Base-by-base conservation (phyloP, 139 green algal species). In the Closterium sp. region DNA sequence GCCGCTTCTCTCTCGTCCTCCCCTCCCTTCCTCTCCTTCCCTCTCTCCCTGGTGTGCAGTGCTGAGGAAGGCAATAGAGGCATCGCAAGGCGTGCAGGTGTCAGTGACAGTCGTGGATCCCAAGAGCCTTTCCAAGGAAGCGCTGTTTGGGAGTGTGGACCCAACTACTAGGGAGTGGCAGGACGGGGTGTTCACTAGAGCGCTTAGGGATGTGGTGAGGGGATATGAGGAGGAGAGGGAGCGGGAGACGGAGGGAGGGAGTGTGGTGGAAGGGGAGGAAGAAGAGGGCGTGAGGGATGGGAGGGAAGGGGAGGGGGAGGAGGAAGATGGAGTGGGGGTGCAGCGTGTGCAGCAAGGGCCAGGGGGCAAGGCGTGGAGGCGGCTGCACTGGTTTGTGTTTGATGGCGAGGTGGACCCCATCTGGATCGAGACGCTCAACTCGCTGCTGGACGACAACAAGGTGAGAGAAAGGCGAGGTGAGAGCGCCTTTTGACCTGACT, bases 401-500 rank as follows among this genome's bases (percentile, higher is more conserved):
- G 96, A 98, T 90, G 96, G 96, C 0, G 96, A 97, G 9, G 96
- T 98, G 76, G 96, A 97, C 84, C 94, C 96, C 2, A 92, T 97
- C 19, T 98, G 96, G 96, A 95, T 98, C 10, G 96, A 98, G 93
- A 97, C 96, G 92, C 96, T 98, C 95, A 96, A 96, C 92, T 96
- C 36, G 10, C 23, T 93, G 32, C 64, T 93, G 28, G 90, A 93
- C 28, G 87, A 93, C 31, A 93, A 93, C 90, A 93, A 93, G 90
- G 85, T 93, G 64, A 38, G 87, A 33, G n/a, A n/a, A n/a, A n/a
- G n/a, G n/a, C n/a, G n/a, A n/a, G n/a, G n/a, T n/a, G n/a, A n/a
- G n/a, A n/a, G n/a, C n/a, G n/a, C n/a, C n/a, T n/a, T n/a, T n/a
- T n/a, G n/a, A n/a, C n/a, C n/a, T n/a, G n/a, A n/a, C n/a, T n/a